phyloP scores from a whole-genome alignment of 331 rosid species.

The Rosa hybrid region DNA sequence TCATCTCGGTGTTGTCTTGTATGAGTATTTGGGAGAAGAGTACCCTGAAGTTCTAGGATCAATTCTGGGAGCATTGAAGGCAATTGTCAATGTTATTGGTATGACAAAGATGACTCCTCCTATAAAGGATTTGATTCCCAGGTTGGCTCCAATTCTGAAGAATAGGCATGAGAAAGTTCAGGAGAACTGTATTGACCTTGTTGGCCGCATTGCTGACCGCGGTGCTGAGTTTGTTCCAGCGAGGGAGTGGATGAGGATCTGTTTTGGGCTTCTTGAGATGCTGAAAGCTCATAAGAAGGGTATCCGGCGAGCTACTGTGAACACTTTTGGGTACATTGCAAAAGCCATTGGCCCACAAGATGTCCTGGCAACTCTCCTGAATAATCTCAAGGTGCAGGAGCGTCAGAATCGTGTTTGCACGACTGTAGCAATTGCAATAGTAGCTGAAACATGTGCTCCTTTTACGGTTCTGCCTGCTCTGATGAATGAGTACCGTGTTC shows the following conservation, averaged over 20 bases:
- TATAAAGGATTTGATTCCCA: too few species aligned
- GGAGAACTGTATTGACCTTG: constrained; percentile 94
- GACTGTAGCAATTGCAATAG: constrained; percentile 92
- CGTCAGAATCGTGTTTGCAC: constrained; percentile 94
- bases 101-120: too few species aligned
- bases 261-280: constrained; percentile 97
- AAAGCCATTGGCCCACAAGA: too few species aligned
- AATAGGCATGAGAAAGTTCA: constrained; percentile 42
- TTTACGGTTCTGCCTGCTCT: too few species aligned
- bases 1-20: too few species aligned
- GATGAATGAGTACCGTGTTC: constrained; percentile 70
- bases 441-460: constrained; percentile 40
- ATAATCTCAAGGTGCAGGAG: not conserved
- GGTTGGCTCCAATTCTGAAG: too few species aligned
- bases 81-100: too few species aligned
- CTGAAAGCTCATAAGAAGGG: constrained; percentile 97
- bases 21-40: too few species aligned
- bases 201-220: constrained; percentile 91
- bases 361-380: too few species aligned
- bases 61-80: too few species aligned
- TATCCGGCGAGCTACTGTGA: constrained; percentile 83
- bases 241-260: constrained; percentile 95
- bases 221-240: constrained; percentile 97
- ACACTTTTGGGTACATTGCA: too few species aligned
- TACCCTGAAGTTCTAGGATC: too few species aligned